Evolutionary conservation across 169 alveolate genomes (phyloP).

Genomic region (Plasmodium blacklocki): DNA sequence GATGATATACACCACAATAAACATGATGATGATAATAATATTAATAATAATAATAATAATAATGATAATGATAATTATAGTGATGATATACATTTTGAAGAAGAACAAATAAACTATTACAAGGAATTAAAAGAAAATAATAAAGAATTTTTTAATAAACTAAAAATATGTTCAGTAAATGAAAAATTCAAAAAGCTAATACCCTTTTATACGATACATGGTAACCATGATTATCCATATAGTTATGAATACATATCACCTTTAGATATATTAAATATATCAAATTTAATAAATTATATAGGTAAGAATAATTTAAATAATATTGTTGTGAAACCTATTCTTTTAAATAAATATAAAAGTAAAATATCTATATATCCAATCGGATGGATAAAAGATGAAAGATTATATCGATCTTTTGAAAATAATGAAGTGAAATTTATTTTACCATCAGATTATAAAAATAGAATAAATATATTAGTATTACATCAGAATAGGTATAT

Average conservation of each 20-base stretch:
- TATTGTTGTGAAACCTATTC: conserved; percentile 91
- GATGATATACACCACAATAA: not conserved
- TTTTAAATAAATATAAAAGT: conserved; percentile 91
- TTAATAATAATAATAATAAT: not conserved
- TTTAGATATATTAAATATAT: conserved; percentile 78
- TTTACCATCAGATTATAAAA: conserved; percentile 86
- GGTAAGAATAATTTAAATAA: conserved; percentile 91
- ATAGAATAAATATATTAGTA: conserved; percentile 93
- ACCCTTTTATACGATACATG: conserved; percentile 79
- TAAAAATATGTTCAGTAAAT: conserved; percentile 10
- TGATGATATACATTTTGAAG: not conserved
- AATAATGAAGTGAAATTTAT: conserved; percentile 90
- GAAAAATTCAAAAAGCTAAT: conserved; percentile 35
- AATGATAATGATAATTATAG: not conserved
- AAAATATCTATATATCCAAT: conserved; percentile 95
- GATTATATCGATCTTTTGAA: conserved; percentile 92
- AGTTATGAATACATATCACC: conserved; percentile 79
- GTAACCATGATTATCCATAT: conserved; percentile 84
- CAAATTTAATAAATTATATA: conserved; percentile 92
- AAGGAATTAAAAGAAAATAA: not conserved
- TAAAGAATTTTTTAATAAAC: not conserved
- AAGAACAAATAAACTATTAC: not conserved
- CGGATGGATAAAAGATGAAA: conserved; percentile 96
- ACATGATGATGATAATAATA: not conserved
- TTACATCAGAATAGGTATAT: conserved; percentile 96